phyloP scores from a whole-genome alignment of 1,139 yeast genomes.

The Pichiaceae sp. region DNA sequence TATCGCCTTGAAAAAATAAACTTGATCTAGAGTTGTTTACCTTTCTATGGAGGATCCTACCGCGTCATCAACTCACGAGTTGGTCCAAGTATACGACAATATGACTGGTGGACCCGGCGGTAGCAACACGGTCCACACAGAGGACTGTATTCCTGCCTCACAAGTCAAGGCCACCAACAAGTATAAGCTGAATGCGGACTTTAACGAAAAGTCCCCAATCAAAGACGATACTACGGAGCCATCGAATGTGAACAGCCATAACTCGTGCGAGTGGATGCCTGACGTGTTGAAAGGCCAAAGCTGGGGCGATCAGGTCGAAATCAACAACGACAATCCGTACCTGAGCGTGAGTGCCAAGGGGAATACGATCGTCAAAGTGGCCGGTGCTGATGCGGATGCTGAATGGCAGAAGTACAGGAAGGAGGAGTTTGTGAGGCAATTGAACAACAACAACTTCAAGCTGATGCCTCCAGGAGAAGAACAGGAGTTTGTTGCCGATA shows the following conservation, averaged over 20 bases:
- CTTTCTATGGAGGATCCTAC: no score
- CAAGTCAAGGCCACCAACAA: slow-evolving; percentile 6
- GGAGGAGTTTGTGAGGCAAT: slow-evolving; percentile 12
- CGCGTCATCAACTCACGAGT: neutral
- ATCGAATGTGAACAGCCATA: neutral
- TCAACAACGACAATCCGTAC: slow-evolving; percentile 5
- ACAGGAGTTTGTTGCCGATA: slow-evolving; percentile 17
- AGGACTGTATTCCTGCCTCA: slow-evolving; percentile 11
- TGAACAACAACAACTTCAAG: slow-evolving; percentile 13
- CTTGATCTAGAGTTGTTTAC: no score
- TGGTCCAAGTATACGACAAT: slow-evolving; percentile 1
- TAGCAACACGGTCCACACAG: slow-evolving; percentile 14
- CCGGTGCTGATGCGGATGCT: slow-evolving; percentile 14
- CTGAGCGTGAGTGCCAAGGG: slow-evolving; percentile 6
- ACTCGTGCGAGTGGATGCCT: slow-evolving; percentile 19
- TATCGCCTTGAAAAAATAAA: no score
- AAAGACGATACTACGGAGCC: slow-evolving; percentile 2
- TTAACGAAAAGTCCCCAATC: slow-evolving; percentile 12
- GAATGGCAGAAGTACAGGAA: slow-evolving; percentile 21
- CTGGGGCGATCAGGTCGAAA: slow-evolving; percentile 12
- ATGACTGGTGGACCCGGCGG: neutral
- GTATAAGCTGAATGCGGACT: slow-evolving; percentile 16
- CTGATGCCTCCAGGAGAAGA: slow-evolving; percentile 10
- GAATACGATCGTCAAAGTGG: slow-evolving; percentile 18
- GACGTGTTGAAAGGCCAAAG: slow-evolving; percentile 16